Evolutionary conservation across 257 asterid species (phyloP), one percentile per base, ranked within the genome.

Genomic region (Solanum tacnaense): DNA sequence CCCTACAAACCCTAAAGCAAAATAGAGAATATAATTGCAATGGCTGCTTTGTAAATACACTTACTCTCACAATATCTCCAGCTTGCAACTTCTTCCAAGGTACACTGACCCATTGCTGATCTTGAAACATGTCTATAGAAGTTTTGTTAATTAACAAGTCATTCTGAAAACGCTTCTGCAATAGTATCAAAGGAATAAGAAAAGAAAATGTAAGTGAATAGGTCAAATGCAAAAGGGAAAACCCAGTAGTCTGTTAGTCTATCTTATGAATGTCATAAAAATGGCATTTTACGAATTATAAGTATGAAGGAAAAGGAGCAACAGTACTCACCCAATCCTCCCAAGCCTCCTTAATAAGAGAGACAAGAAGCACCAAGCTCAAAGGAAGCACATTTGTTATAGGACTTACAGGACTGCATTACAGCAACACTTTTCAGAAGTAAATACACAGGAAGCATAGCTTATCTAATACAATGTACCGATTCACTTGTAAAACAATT

Each of bases 21-120:
- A 56, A 81, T 31, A 39, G 20, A 88, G 70, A 35, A 82, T 1
- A 82, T 35, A 49, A 82, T 32, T 49, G 86, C 70, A 82, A 49
- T 82, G 70, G 10, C 44, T 31, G 27, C 86, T 86, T 73, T 52
- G 58, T 70, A 34, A 83, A 60, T 84, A 4, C 32, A 92, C 98
- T 94, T 93, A 98, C 99, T 91, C 90, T 95, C 90, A 94, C 91
- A 89, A 98, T 92, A 89, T 98, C 99, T 92, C 99, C 99, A 91
- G 96, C 98, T 93, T 96, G 99, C 92, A 98, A 92, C 93, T 91
- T 98, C 94, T 96, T 98, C 99, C 99, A 98, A 89, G 99, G 97
- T 84, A 90, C 94, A 89, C 89, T 67, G 87, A 93, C 93, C 99
- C 99, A 98, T 86, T 70, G 91, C 91, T 92, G 92, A 91, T 92